Evolutionary conservation across 78 protist genomes (phyloP).

Genomic region (Pelomyxa schiedti): DNA sequence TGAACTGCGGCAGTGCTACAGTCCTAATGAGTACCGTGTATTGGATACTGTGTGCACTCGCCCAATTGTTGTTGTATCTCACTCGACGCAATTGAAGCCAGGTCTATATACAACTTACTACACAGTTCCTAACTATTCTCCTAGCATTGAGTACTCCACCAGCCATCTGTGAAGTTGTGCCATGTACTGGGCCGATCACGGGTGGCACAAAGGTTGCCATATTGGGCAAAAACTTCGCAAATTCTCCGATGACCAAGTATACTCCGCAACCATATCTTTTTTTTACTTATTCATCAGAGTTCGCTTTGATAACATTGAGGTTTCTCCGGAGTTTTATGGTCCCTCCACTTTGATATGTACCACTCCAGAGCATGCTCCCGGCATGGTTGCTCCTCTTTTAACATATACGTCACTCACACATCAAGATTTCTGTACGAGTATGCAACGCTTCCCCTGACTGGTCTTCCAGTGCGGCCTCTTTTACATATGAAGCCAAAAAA

Average conservation of each 20-base stretch:
- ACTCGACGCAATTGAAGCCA: conserved; percentile 36
- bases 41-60: conserved; percentile 13
- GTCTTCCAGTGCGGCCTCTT: conserved; percentile 16
- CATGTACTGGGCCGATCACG: conserved; percentile 32
- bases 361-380: conserved; percentile 55
- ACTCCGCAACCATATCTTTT: too few species aligned
- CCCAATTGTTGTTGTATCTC: conserved; percentile 46
- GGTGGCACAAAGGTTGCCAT: conserved; percentile 57
- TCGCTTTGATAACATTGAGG: conserved; percentile 36
- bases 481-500: conserved; percentile 20
- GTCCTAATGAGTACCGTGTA: neutral
- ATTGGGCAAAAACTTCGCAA: conserved; percentile 51
- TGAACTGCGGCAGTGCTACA: conserved; percentile 29
- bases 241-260: conserved; percentile 48
- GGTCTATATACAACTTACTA: neutral
- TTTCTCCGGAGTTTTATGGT: conserved; percentile 32
- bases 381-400: conserved; percentile 24
- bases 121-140: conserved; percentile 12
- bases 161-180: conserved; percentile 31
- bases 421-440: too few species aligned
- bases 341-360: conserved; percentile 30
- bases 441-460: conserved; percentile 26
- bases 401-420: too few species aligned
- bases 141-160: conserved; percentile 24
- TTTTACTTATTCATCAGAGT: too few species aligned